Percentiles rank a stretch among this genome's conserved stretches.
Evolutionary conservation across 78 protist species (phyloP).

Genomic region (Parvularia atlantis): DNA sequence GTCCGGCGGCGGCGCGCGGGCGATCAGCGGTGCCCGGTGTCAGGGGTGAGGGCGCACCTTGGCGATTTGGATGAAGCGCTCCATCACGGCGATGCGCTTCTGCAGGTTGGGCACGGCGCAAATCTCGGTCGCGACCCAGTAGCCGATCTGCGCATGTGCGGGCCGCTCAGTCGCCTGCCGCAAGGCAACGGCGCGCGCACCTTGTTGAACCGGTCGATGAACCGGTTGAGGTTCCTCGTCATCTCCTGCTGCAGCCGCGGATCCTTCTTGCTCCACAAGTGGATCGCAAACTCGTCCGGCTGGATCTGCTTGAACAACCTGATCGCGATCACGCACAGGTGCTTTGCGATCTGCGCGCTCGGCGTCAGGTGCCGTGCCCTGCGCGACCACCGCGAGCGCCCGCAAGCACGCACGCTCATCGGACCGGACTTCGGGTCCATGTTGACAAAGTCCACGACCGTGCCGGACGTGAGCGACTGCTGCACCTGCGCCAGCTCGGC

Average conservation of each 20-base stretch:
- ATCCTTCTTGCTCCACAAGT: neutral
- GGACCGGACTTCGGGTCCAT: no score
- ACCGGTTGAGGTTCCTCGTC: neutral
- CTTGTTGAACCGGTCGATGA: slow-evolving; percentile 5
- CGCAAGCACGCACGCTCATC: no score
- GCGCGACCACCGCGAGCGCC: no score
- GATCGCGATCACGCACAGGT: neutral
- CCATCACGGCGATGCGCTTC: neutral
- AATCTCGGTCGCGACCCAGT: neutral
- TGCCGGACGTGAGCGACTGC: no score
- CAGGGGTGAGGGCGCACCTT: neutral
- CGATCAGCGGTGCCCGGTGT: neutral
- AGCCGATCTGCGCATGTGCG: neutral
- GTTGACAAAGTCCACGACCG: no score
- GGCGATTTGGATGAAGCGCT: neutral
- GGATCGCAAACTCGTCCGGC: neutral
- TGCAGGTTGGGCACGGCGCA: neutral
- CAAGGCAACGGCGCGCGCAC: neutral
- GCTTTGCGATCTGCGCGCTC: neutral
- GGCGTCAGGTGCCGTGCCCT: no score
- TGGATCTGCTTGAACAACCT: neutral
- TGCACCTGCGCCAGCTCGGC: no score
- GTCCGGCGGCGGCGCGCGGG: no score
- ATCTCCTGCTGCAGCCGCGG: neutral
- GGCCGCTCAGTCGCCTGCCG: neutral